Base-by-base conservation (phyloP, 805 yeast genomes). In the Wickerhamiella hasegawae region DNA sequence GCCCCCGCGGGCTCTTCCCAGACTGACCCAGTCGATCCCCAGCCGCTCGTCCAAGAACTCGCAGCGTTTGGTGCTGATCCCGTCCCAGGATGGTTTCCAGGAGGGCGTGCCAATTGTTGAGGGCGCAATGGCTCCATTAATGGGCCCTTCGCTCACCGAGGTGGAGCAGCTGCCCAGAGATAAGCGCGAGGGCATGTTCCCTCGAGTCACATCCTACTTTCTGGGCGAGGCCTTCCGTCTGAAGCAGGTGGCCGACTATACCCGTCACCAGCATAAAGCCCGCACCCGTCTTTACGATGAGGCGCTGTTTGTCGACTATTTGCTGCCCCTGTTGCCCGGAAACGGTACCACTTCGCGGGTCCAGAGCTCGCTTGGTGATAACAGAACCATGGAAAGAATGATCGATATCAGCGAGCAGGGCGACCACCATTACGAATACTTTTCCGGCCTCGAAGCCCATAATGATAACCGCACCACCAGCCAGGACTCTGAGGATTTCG, bases 361-460 rank as follows among this genome's bases (percentile, higher is more conserved):
- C 15, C 45, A 46, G 37, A 49, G 56, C 31, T 49, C 58, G 22
- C 47, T 53, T 5, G 55, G 59, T 11, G 62, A 59, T 27, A 60
- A 61, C 34, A 52, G 55, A 38, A 57, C 66, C 40, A 76, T 85
- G 71, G 95, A 85, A 52, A 70, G 72, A 31, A 60, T 81, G 48
- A 78, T 85, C 40, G 79, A 81, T 48, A 69, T 69, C 29, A 71
- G 82, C 32, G 97, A 85, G 53, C 84, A 76, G 52, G 68, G 82
- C 33, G 95, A 85, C 55, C 94, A 85, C 53, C 82, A 84, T 54
- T 85, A 75, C 53, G 96, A 85, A 52, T 85, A 81, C 53, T 84
- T 76, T 49, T 76, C 92, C 8, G 93, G 92, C 9, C 71, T 68
- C 51, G 85, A 71, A 40, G 31, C 46, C 18, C n/a, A n/a, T n/a